Conservation (phyloP, 495 filamentous ascomycete genomes). For the Annulohypoxylon moriforme region DNA sequence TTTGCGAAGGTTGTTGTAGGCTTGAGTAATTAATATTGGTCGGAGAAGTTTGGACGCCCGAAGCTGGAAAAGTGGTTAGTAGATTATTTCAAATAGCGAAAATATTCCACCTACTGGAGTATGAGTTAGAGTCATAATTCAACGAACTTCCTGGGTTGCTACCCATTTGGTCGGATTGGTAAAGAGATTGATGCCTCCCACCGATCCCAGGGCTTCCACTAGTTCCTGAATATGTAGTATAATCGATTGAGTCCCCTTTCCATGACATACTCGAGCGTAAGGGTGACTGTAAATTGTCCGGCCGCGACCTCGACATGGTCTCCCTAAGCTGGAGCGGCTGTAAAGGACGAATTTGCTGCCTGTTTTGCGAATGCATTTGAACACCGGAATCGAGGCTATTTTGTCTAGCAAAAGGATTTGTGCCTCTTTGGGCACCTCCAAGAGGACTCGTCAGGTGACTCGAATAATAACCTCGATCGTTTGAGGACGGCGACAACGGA, state of each 20-base stretch:
- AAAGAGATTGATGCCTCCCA: constrained; percentile 56
- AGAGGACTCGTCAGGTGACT: constrained; percentile 60
- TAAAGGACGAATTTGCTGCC: constrained; percentile 60
- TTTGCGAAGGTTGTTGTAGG: constrained; percentile 56
- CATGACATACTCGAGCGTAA: constrained; percentile 70
- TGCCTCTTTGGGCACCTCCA: constrained; percentile 61
- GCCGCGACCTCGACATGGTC: constrained; percentile 67
- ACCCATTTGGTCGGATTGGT: constrained; percentile 54
- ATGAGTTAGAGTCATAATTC: constrained; percentile 63
- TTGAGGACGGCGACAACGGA: constrained; percentile 62
- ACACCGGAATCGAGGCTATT: constrained; percentile 60
- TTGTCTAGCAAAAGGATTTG: constrained; percentile 67
- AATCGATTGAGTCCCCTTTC: constrained; percentile 69
- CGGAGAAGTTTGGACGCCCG: constrained; percentile 60
- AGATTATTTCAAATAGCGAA: constrained; percentile 12
- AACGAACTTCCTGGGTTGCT: constrained; percentile 53
- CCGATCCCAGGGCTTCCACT: constrained; percentile 58
- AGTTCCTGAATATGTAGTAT: constrained; percentile 58
- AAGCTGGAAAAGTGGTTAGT: constrained; percentile 49
- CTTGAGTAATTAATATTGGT: constrained; percentile 60
- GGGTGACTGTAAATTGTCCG: constrained; percentile 69
- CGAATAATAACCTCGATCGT: constrained; percentile 64
- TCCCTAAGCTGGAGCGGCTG: constrained; percentile 71
- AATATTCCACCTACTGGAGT: constrained; percentile 58
- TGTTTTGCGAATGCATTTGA: constrained; percentile 58